phyloP scores from a whole-genome alignment of 2,329 filamentous ascomycete genomes.

The Fusarium goolgardi region DNA sequence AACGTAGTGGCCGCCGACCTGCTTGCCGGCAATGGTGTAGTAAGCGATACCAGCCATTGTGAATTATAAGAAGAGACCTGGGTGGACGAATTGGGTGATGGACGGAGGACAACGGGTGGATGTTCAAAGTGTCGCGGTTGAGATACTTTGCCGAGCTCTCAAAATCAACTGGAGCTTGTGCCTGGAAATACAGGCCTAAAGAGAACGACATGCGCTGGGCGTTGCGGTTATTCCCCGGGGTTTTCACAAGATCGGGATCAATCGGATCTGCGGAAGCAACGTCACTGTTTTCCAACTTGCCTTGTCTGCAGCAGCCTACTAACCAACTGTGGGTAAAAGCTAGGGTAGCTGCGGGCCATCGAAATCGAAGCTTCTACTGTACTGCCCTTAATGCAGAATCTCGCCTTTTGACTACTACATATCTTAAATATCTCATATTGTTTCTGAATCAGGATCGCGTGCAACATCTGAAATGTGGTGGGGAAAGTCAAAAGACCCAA shows the following conservation, averaged over 20 bases:
- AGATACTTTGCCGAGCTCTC: slow-evolving; percentile 48
- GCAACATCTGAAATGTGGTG: slow-evolving; percentile 55
- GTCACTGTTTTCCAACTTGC: slow-evolving; percentile 34
- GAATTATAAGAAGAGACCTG: slow-evolving; percentile 38
- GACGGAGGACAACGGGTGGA: slow-evolving; percentile 47
- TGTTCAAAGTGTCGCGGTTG: slow-evolving; percentile 44
- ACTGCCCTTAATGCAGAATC: slow-evolving; percentile 7
- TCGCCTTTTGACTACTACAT: not conserved
- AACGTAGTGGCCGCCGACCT: slow-evolving; percentile 72
- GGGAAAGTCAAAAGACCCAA: slow-evolving; percentile 54
- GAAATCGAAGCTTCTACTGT: slow-evolving; percentile 35
- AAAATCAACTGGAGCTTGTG: slow-evolving; percentile 44
- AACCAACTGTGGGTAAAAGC: slow-evolving; percentile 22
- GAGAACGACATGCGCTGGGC: not conserved
- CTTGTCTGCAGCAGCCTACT: slow-evolving; percentile 11
- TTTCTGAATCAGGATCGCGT: not conserved
- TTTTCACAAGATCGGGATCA: slow-evolving; percentile 36
- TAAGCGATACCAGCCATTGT: slow-evolving; percentile 55
- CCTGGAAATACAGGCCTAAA: slow-evolving; percentile 52
- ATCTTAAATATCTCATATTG: slow-evolving; percentile 6
- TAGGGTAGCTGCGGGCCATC: slow-evolving; percentile 29
- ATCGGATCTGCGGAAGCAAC: slow-evolving; percentile 43
- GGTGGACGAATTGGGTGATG: slow-evolving; percentile 47
- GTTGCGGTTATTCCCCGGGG: slow-evolving; percentile 49
- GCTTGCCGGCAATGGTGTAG: slow-evolving; percentile 69